These are phyloP conservation scores for Kurtzmaniella natalensis DNA, from an alignment of 1,139 yeast genomes.

Conservation along the genomic window DNA sequence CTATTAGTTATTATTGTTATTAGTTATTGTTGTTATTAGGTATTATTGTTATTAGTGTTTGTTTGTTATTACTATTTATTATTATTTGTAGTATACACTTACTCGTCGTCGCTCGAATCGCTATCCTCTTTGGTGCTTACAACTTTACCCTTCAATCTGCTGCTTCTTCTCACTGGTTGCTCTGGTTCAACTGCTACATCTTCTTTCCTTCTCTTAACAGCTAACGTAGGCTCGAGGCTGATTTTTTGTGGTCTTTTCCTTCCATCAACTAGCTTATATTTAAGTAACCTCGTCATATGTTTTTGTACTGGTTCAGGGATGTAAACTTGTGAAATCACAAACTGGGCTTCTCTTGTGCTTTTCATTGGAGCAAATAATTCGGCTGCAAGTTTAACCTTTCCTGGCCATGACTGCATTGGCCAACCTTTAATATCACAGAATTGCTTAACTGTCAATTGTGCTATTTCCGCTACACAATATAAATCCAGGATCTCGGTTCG, in stretches of 20 bases:
- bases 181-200: conserved; percentile 49
- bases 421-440: conserved; percentile 57
- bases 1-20: no score
- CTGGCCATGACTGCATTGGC: conserved; percentile 80
- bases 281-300: conserved; percentile 23
- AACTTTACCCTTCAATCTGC: conserved; percentile 33
- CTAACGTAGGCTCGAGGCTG: conserved; percentile 1
- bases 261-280: conserved; percentile 17
- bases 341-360: conserved; percentile 40
- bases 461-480: conserved; percentile 67
- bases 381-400: conserved; percentile 60
- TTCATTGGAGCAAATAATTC: conserved; percentile 63
- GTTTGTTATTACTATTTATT: no score
- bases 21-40: no score
- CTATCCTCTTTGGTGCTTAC: conserved; percentile 35
- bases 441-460: conserved; percentile 62
- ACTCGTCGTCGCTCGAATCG: conserved; percentile 21
- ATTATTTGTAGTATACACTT: conserved; percentile 10
- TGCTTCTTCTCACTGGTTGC: conserved; percentile 40
- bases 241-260: conserved; percentile 3
- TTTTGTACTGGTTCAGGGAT: conserved; percentile 41
- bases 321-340: conserved; percentile 42
- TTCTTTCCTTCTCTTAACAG: conserved; percentile 31
- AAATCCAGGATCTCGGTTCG: conserved; percentile 43
- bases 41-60: no score